Evolutionary conservation across 1,139 yeast genomes (phyloP), one percentile per base, ranked within the genome.

Genomic region (Debaryomyces nepalensis): DNA sequence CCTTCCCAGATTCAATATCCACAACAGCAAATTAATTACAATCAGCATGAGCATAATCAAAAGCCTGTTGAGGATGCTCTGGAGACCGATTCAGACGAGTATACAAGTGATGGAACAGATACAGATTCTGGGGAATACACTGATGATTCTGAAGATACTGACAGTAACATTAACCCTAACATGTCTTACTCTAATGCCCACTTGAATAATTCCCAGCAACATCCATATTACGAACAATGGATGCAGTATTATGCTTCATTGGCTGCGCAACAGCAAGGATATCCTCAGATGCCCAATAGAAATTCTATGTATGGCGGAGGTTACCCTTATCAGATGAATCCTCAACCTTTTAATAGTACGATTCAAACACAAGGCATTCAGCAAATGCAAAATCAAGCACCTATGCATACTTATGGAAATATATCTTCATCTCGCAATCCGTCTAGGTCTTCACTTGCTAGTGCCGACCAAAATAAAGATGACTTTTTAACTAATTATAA

Each of bases 221-320:
- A 57, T 41, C 61, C 59, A 12, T 58, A 59, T 40, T 60, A 59
- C 33, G 64, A 61, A 35, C 64, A 61, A 48, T 63, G 66, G 66
- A 59, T 57, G 46, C 58, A 54, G 32, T 63, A 62, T 42, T 63
- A 62, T 44, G 62, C 63, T 21, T 42, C 51, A 11, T 44, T 63
- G 10, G 66, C 66, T 12, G 48, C 50, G 18, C 62, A 59, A 35
- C 61, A 61, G 38, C 62, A 59, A 37, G 55, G 55, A 36, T 47
- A 47, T 22, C 21, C 22, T 5, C 21, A 29, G 31, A 33, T 15
- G 24, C 12, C 16, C 5, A 33, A 21, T 16, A 26, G 35, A 14
- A 23, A 19, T 9, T 24, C 31, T 3, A 21, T 23, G 36, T 31
- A 23, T 8, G 31, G 31, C 4, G 35, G 35, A 7, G 21, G 9